phyloP scores from a whole-genome alignment of 768 basidiomycete species.

The Mycena galopus region DNA sequence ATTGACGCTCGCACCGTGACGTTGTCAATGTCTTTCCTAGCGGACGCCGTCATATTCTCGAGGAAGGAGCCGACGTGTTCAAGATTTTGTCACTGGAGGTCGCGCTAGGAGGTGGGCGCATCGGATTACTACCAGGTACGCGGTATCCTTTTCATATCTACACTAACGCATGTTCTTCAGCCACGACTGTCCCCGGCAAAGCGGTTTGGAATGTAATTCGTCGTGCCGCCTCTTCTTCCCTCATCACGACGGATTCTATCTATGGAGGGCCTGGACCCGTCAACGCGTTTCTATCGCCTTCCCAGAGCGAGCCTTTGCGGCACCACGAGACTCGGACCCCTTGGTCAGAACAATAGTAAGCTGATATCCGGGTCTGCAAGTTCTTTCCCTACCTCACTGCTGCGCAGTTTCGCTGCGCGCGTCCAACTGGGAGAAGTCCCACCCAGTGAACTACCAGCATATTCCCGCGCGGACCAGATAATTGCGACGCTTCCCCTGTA shows the following conservation, averaged over 20 bases:
- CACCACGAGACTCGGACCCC: slow-evolving; percentile 7
- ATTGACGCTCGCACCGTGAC: not conserved
- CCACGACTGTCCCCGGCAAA: slow-evolving; percentile 19
- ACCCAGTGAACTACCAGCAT: not conserved
- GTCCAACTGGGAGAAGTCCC: not conserved
- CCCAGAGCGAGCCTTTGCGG: slow-evolving; percentile 15
- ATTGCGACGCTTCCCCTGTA: slow-evolving; percentile 13
- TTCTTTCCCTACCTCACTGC: not conserved
- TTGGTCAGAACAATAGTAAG: slow-evolving; percentile 30
- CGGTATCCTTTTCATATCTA: not conserved
- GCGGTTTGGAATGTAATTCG: slow-evolving; percentile 32
- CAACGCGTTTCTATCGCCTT: slow-evolving; percentile 5
- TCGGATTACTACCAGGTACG: slow-evolving; percentile 30
- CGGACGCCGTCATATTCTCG: slow-evolving; percentile 27
- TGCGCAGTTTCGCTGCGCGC: slow-evolving; percentile 12
- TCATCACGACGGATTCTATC: slow-evolving; percentile 15
- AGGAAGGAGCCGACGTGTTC: slow-evolving; percentile 21
- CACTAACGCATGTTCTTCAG: slow-evolving; percentile 1
- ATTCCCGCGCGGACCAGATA: not conserved
- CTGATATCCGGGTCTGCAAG: not conserved
- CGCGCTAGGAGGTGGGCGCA: slow-evolving; percentile 25
- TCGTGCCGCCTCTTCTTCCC: slow-evolving; percentile 15
- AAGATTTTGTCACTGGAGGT: slow-evolving; percentile 28
- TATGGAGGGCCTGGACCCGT: slow-evolving; percentile 36
- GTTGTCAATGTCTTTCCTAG: not conserved